Evolutionary conservation across 441 rosid species (phyloP).

Genomic region (Pelargonium cotyledonis): DNA sequence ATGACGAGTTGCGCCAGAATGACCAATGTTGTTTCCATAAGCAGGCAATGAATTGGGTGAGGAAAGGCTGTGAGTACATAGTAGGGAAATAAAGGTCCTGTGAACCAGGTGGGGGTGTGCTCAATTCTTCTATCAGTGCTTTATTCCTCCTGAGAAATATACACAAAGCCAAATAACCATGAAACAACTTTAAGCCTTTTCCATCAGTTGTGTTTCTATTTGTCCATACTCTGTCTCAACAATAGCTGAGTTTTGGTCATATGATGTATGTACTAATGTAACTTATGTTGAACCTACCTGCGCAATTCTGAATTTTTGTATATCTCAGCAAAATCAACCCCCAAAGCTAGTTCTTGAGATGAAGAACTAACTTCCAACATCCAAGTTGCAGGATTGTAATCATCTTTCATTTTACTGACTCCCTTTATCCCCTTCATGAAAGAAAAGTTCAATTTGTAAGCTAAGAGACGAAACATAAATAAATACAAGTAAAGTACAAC

Average conservation of each 20-base stretch:
- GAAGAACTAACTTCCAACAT: conserved; percentile 62
- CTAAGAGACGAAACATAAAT: no score
- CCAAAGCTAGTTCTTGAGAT: conserved; percentile 51
- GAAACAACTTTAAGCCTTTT: neutral
- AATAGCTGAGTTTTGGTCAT: no score
- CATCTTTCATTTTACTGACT: conserved; percentile 57
- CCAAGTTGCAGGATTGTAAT: conserved; percentile 87
- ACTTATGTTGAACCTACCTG: conserved; percentile 32
- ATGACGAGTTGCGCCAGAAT: conserved; percentile 76
- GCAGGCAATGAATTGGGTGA: conserved; percentile 59
- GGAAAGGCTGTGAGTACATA: conserved; percentile 50
- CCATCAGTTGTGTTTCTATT: no score
- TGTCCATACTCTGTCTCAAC: no score
- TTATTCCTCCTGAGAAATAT: conserved; percentile 56
- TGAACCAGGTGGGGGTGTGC: conserved; percentile 50
- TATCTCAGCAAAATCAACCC: conserved; percentile 48
- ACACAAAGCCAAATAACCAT: neutral
- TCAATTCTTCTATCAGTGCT: conserved; percentile 48
- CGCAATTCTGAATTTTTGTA: conserved; percentile 58
- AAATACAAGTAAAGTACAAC: no score
- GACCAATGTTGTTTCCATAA: conserved; percentile 79
- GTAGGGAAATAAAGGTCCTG: conserved; percentile 55
- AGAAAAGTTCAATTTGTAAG: neutral
- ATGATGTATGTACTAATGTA: no score
- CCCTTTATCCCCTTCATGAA: conserved; percentile 43